Percentiles rank a stretch among this genome's conserved stretches.
These are phyloP conservation scores for Aspergillus texensis DNA, from an alignment of 2,329 filamentous ascomycete species.

Conservation along the genomic window DNA sequence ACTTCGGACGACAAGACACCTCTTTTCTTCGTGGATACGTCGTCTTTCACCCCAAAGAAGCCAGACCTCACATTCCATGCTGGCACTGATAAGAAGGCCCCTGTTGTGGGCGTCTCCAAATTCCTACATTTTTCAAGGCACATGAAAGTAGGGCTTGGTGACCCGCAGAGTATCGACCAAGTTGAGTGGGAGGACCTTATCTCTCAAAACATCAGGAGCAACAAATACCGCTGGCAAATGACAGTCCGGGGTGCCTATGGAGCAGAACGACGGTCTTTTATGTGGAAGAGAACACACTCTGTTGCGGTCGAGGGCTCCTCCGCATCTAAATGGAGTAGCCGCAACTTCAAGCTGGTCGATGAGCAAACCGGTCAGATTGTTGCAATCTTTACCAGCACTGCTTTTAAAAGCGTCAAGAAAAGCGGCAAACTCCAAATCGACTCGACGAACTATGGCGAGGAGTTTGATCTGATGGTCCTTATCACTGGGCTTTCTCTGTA, in stretches of 20 bases:
- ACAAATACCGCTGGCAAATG: conserved; percentile 34
- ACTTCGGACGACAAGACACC: conserved; percentile 20
- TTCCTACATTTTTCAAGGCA: conserved; percentile 37
- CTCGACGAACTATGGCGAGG: conserved; percentile 24
- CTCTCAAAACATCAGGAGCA: conserved; percentile 26
- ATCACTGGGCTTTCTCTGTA: conserved; percentile 29
- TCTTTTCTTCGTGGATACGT: conserved; percentile 32
- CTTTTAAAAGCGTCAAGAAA: conserved; percentile 31
- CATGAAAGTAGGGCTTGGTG: conserved; percentile 36
- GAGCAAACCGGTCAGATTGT: conserved; percentile 30
- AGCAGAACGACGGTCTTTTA: conserved; percentile 26
- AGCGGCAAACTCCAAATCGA: conserved; percentile 37
- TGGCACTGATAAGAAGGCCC: conserved; percentile 27
- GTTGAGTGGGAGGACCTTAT: conserved; percentile 36
- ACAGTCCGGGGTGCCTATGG: conserved; percentile 14
- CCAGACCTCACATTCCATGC: conserved; percentile 39
- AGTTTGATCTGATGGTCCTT: conserved; percentile 35
- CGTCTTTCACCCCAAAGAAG: conserved; percentile 31
- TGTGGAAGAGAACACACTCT: conserved; percentile 37
- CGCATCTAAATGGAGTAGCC: conserved; percentile 22
- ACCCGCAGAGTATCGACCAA: conserved; percentile 25
- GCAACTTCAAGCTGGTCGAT: conserved; percentile 40
- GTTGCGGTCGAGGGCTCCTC: conserved; percentile 30
- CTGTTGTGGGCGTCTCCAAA: conserved; percentile 34
- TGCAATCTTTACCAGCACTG: conserved; percentile 35